Base-by-base conservation (phyloP, 169 alveolate species). In the Perkinsus olseni region DNA sequence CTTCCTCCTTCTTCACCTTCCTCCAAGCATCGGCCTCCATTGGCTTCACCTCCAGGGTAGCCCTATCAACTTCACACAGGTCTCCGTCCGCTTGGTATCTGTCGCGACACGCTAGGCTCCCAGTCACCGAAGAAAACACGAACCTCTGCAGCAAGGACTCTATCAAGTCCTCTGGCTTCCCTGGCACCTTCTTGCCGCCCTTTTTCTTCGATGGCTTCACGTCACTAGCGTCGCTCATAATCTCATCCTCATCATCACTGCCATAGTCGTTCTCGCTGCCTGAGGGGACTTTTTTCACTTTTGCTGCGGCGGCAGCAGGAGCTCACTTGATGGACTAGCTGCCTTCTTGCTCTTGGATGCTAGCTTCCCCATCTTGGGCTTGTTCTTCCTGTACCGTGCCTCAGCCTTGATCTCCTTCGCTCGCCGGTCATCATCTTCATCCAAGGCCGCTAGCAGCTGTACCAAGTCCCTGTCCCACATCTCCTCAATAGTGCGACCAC, bases 11-110 rank as follows among this genome's bases (percentile, higher is more conserved):
- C 34, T 62, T 62, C 28, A 62, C 82, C 82, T 24, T 62, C 82
- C 82, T 62, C 82, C 82, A 62, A 62, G 82, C 82, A 62, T 62
- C 82, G 17, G 82, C 82, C 82, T 62, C 82, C 82, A 62, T 62
- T 1, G 82, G 82, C 82, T 62, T 62, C 82, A 62, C 82, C 34
- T 62, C 82, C 13, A 62, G 34, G 8, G 82, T 62, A 21, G 82
- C 31, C 34, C 82, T 62, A 62, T 62, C 82, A 8, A 62, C 82
- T 62, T 13, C 34, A 62, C 82, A 62, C 82, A 62, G 34, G 37
- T 62, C 82, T 21, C 82, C 82, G 1, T 62, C 82, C 82, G 82
- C 82, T 24, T 62, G 1, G 82, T 62, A 62, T 24, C 82, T 62
- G 28, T 62, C 1, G 8, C 1, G 82, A 21, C 82, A 13, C 37